Evolutionary conservation across 495 filamentous ascomycete genomes (phyloP).

Genomic region (Saxispiralis lemnorum): DNA sequence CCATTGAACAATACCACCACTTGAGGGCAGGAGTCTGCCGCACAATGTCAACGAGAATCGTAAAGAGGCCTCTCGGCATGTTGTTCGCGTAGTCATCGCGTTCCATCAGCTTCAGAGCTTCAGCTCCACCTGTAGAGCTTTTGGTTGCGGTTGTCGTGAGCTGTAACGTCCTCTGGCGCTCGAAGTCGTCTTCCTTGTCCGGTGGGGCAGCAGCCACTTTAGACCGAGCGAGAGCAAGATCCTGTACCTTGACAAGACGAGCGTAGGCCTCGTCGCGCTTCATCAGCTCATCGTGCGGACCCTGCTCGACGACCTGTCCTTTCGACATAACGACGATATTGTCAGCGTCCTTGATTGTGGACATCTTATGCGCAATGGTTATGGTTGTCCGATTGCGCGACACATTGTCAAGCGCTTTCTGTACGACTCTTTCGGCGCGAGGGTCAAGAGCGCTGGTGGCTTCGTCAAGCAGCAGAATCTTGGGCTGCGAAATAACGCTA

Average conservation of each 20-base stretch:
- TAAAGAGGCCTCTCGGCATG: not conserved
- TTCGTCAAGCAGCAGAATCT: constrained; percentile 20
- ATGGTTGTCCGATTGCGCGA: constrained; percentile 16
- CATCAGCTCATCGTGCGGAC: constrained; percentile 16
- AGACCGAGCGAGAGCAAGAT: constrained; percentile 3
- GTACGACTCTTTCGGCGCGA: constrained; percentile 16
- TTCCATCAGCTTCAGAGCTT: constrained; percentile 6
- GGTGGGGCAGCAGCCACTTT: not conserved
- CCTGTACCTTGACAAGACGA: constrained; percentile 14
- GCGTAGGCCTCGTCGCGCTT: constrained; percentile 15
- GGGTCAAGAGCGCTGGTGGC: constrained; percentile 20
- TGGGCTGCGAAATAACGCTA: constrained; percentile 17
- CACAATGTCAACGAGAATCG: too few species aligned
- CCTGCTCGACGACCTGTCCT: constrained; percentile 19
- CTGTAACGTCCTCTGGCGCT: not conserved
- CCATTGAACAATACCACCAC: too few species aligned
- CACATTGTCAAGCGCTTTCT: constrained; percentile 16
- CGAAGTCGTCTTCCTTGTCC: constrained; percentile 4
- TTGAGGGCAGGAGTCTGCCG: too few species aligned
- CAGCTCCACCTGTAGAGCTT: not conserved
- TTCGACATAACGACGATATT: constrained; percentile 18
- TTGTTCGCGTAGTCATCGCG: constrained; percentile 5
- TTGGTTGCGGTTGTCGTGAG: not conserved
- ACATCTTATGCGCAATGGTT: constrained; percentile 20
- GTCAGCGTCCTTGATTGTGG: constrained; percentile 19